phyloP scores from a whole-genome alignment of 2,329 filamentous ascomycete genomes.

The Ophiostoma sp. region DNA sequence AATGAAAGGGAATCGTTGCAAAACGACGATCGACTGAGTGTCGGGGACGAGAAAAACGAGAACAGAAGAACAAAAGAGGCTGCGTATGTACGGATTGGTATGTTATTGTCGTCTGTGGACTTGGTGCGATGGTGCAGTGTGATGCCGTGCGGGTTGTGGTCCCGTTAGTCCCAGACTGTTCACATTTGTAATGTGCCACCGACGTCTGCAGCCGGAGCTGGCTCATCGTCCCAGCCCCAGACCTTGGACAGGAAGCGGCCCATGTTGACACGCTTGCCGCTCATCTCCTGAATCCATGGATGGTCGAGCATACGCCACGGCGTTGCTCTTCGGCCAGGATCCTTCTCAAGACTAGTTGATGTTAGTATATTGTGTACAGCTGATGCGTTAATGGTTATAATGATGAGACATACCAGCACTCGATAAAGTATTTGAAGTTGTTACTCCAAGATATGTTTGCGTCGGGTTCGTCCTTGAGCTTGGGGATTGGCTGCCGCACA shows the following conservation, averaged over 20 bases:
- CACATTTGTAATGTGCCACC: constrained; percentile 19
- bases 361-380: background rate
- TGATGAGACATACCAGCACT: constrained; percentile 76
- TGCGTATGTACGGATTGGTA: constrained; percentile 1
- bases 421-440: constrained; percentile 98
- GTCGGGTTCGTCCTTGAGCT: constrained; percentile 88
- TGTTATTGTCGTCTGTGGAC: background rate
- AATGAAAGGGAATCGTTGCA: background rate
- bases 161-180: background rate
- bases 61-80: background rate
- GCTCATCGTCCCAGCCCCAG: constrained; percentile 76
- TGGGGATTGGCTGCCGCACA: constrained; percentile 89
- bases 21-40: too few species aligned
- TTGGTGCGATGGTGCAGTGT: background rate
- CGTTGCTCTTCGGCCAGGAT: constrained; percentile 76
- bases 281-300: constrained; percentile 98
- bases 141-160: background rate
- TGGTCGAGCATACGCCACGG: constrained; percentile 99
- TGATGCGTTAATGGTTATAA: constrained; percentile 18
- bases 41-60: background rate
- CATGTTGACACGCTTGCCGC: constrained; percentile 95
- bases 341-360: constrained; percentile 75
- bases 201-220: constrained; percentile 20
- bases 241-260: constrained; percentile 86
- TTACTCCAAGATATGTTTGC: constrained; percentile 91